Percentiles rank a stretch among this genome's conserved stretches.
phyloP scores from a whole-genome alignment of 208 protist genomes.

The Crithidia thermophila region DNA sequence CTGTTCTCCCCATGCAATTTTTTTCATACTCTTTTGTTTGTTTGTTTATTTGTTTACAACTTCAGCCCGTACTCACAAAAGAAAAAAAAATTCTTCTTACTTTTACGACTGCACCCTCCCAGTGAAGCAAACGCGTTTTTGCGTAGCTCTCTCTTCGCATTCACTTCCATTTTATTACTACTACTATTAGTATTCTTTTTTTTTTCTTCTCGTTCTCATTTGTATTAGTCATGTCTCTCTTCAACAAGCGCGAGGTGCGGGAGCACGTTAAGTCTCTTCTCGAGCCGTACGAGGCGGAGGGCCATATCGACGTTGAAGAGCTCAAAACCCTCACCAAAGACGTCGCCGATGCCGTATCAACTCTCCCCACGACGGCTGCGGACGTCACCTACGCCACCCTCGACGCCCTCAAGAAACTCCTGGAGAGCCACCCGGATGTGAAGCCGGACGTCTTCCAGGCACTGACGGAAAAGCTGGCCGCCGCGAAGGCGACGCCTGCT shows the following conservation, averaged over 20 bases:
- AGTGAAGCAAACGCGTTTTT: too few relatives aligned
- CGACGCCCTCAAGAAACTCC: constrained; percentile 24
- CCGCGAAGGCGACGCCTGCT: background rate
- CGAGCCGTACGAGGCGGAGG: constrained; percentile 44
- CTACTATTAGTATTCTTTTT: background rate
- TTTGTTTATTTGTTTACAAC: too few relatives aligned
- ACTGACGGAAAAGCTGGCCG: constrained; percentile 8
- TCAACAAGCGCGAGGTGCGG: constrained; percentile 78
- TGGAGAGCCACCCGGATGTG: constrained; percentile 15
- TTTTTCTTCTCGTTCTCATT: too few relatives aligned
- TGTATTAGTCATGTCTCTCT: constrained; percentile 28
- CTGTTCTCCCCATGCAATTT: too few relatives aligned
- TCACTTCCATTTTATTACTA: background rate
- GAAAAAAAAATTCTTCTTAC: too few relatives aligned
- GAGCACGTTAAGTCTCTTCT: constrained; percentile 59
- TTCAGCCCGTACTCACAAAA: too few relatives aligned
- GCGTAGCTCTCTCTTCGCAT: background rate
- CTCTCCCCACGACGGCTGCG: constrained; percentile 28
- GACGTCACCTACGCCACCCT: constrained; percentile 31
- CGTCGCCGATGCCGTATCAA: constrained; percentile 42
- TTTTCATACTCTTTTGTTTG: too few relatives aligned
- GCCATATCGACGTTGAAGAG: constrained; percentile 67
- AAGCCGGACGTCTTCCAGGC: constrained; percentile 16
- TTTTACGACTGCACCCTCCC: too few relatives aligned
- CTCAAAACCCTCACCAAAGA: constrained; percentile 54